Percentiles rank a stretch among this genome's conserved stretches.
Conservation (phyloP, 2,329 filamentous ascomycete species). For the Colletotrichum tofieldiae region DNA sequence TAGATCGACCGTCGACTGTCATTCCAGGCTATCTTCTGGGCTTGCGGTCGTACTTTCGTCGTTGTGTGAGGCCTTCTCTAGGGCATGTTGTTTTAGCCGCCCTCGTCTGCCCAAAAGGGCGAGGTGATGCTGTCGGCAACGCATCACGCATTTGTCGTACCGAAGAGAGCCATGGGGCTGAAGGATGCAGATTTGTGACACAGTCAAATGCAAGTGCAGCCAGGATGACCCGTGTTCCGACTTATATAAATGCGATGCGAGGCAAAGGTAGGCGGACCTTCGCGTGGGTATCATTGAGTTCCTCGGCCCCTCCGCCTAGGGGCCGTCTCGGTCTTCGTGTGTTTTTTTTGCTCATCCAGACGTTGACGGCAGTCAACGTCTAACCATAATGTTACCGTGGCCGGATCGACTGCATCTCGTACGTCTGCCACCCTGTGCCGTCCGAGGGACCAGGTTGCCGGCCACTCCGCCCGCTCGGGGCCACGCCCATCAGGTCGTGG, state of each 20-base stretch:
- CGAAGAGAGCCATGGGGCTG: not conserved
- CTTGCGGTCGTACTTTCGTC: not conserved
- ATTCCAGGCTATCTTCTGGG: not conserved
- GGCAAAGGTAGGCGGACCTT: constrained; percentile 28
- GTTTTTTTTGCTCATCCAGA: not conserved
- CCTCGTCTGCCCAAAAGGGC: not conserved
- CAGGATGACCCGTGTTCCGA: not conserved
- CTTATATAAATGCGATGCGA: constrained; percentile 6
- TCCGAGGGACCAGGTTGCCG: constrained; percentile 6
- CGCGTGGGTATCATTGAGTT: constrained; percentile 35
- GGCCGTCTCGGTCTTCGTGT: constrained; percentile 2
- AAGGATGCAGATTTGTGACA: not conserved
- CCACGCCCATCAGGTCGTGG: constrained; percentile 31
- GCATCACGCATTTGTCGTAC: not conserved
- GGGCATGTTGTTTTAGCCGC: not conserved
- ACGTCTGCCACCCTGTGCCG: constrained; percentile 15
- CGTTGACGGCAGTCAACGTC: not conserved
- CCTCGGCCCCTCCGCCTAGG: constrained; percentile 20
- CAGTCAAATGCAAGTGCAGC: not conserved
- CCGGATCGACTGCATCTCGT: constrained; percentile 33
- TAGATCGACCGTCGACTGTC: not conserved
- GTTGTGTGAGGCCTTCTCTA: not conserved
- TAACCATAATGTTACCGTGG: constrained; percentile 12
- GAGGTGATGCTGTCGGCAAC: not conserved
- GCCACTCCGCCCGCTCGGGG: constrained; percentile 14